phyloP scores from a whole-genome alignment of 768 basidiomycete genomes.

The Tulasnella sp. region DNA sequence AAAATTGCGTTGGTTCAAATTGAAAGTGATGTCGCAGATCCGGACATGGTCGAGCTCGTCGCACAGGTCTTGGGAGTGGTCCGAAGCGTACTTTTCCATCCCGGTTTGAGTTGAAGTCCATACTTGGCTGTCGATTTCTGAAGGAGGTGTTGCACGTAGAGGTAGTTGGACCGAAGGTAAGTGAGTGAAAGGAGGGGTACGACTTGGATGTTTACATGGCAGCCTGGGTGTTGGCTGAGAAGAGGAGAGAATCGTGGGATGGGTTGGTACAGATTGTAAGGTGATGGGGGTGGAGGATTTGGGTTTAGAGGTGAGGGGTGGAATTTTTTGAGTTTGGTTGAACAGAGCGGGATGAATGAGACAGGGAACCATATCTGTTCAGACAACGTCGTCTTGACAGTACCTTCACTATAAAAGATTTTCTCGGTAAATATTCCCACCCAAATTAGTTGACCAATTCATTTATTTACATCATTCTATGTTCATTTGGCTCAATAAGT shows the following conservation, averaged over 20 bases:
- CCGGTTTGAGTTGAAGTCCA: neutral
- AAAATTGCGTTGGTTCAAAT: too few relatives aligned
- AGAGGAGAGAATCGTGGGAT: neutral
- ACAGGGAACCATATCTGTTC: too few relatives aligned
- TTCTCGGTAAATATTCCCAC: too few relatives aligned
- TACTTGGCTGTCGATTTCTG: neutral
- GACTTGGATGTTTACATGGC: neutral
- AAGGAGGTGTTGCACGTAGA: neutral
- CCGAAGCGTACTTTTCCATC: neutral
- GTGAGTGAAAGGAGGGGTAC: neutral
- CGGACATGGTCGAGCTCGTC: neutral
- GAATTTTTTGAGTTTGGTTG: too few relatives aligned
- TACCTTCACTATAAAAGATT: too few relatives aligned
- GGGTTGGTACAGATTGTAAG: neutral
- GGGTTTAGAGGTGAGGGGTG: neutral
- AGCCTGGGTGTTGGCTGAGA: neutral
- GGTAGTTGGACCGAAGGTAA: neutral
- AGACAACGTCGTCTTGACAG: too few relatives aligned
- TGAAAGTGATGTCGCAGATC: neutral
- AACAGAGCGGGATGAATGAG: too few relatives aligned
- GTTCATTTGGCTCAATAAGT: too few relatives aligned
- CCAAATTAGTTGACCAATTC: too few relatives aligned
- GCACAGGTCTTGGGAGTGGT: neutral
- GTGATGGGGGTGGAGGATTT: neutral
- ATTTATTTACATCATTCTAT: too few relatives aligned